These are phyloP conservation scores for Aspergillus haitiensis DNA, from an alignment of 495 filamentous ascomycete genomes.

Conservation along the genomic window DNA sequence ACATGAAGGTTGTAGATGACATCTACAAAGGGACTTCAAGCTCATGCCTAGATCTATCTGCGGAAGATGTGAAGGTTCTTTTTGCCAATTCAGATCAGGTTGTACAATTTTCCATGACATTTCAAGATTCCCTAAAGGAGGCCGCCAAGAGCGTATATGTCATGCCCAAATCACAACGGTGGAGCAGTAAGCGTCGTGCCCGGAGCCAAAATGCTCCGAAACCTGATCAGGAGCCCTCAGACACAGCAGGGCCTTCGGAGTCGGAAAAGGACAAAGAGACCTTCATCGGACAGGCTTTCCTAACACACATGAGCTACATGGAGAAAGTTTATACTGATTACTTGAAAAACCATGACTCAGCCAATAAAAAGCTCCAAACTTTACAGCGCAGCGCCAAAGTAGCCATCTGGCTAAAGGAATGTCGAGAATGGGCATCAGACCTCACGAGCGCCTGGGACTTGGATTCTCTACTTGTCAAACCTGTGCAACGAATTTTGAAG, in stretches of 20 bases:
- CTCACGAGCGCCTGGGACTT: slow-evolving; percentile 91
- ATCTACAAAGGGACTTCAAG: slow-evolving; percentile 96
- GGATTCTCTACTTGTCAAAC: slow-evolving; percentile 92
- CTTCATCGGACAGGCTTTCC: slow-evolving; percentile 75
- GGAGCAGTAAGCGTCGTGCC: slow-evolving; percentile 54
- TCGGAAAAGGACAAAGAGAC: slow-evolving; percentile 76
- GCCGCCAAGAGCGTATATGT: slow-evolving; percentile 74
- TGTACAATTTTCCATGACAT: slow-evolving; percentile 74
- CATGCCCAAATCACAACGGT: slow-evolving; percentile 57
- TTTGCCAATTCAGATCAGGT: slow-evolving; percentile 91
- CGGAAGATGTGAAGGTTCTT: slow-evolving; percentile 79
- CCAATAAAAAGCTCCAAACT: slow-evolving; percentile 71
- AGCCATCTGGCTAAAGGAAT: slow-evolving; percentile 88
- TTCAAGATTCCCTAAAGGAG: slow-evolving; percentile 75
- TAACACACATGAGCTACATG: slow-evolving; percentile 69
- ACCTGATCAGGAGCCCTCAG: slow-evolving; percentile 36
- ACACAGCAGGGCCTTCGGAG: slow-evolving; percentile 47
- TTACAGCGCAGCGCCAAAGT: slow-evolving; percentile 75
- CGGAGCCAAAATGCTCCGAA: slow-evolving; percentile 39
- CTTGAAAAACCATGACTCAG: slow-evolving; percentile 80
- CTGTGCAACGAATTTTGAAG: slow-evolving; percentile 86
- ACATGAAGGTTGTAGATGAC: slow-evolving; percentile 94
- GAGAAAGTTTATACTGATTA: slow-evolving; percentile 84
- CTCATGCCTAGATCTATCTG: slow-evolving; percentile 73
- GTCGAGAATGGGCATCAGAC: slow-evolving; percentile 81